Evolutionary conservation across 176 grass and related monocot species (phyloP), one percentile per base, ranked within the genome.

Genomic region (Thinopyrum elongatum): DNA sequence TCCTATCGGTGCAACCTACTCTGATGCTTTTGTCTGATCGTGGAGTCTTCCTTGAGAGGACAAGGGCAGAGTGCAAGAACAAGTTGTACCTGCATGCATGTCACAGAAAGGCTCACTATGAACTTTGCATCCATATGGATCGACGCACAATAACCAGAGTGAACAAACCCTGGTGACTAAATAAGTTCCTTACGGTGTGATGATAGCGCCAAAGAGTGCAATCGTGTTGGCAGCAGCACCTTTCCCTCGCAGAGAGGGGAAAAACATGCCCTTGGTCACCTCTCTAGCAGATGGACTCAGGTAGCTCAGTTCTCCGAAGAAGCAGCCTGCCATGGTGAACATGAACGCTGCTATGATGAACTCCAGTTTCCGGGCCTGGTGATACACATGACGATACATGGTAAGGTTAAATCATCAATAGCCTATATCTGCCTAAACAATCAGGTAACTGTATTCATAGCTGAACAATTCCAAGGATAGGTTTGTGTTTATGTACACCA

Each of bases 1-100:
- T 89, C 34, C 17, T n/a, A 10, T 38, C 2, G 64, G 11, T 36
- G 49, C 10, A 28, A 85, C 84, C 28, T 87, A 91, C 92, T 15
- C 80, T 89, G 82, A 94, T 85, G 57, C 87, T 91, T 71, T 85
- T 87, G 3, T 83, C 78, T 53, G 92, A 90, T 8, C 87, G 64
- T 10, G 89, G 87, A 2, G 92, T 95, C 83, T 93, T 98, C 12
- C 95, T 87, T 21, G 95, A 93, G 2, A 93, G 93, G 29, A 98
- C 95, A 7, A 93, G 80, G 7, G 95, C 95, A 21, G 95, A 98
- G 81, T 98, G 95, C 77, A 98, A 57, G 85, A 98, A 98, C 49
- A 98, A 49, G 57, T 98, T 98, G 73, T 98, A 92, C 44, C 85
- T 91, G 77, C 19, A 76, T 10, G 12, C 3, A 72, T 17, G 39